These are phyloP conservation scores for Escovopsis sp. DNA, from an alignment of 2,329 filamentous ascomycete genomes.

Conservation along the genomic window DNA sequence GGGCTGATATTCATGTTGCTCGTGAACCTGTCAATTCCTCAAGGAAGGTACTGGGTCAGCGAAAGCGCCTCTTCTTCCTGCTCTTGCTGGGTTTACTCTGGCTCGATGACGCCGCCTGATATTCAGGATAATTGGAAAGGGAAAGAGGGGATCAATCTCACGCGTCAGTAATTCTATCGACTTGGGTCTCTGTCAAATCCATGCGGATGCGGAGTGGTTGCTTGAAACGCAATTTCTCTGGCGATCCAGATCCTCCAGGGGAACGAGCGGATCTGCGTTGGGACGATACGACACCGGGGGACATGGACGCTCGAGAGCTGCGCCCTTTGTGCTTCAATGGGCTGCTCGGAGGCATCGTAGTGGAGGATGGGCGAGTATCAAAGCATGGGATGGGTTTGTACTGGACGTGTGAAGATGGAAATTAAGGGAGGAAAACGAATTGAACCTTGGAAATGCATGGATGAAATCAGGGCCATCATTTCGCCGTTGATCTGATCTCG, in stretches of 20 bases:
- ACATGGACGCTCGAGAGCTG: conserved; percentile 12
- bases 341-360: conserved; percentile 1
- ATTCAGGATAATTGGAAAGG: too few species aligned
- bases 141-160: conserved; percentile 17
- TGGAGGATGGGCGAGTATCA: neutral
- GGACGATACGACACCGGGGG: conserved; percentile 13
- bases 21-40: conserved; percentile 14
- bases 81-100: too few species aligned
- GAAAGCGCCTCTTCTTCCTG: too few species aligned
- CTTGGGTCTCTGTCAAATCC: conserved; percentile 32
- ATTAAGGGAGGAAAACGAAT: too few species aligned
- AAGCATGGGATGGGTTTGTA: too few species aligned
- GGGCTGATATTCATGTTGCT: conserved; percentile 15
- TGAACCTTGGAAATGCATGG: too few species aligned
- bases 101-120: too few species aligned
- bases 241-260: conserved; percentile 20
- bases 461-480: too few species aligned
- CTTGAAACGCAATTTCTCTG: conserved; percentile 17
- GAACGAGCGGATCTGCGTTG: conserved; percentile 23
- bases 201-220: conserved; percentile 30
- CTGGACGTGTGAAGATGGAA: too few species aligned
- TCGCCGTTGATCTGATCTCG: too few species aligned
- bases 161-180: conserved; percentile 32
- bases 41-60: too few species aligned
- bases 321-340: conserved; percentile 8